Percentiles rank a stretch among this genome's conserved stretches.
Conservation (phyloP, 2,329 filamentous ascomycete genomes). For the Fusarium sp. region DNA sequence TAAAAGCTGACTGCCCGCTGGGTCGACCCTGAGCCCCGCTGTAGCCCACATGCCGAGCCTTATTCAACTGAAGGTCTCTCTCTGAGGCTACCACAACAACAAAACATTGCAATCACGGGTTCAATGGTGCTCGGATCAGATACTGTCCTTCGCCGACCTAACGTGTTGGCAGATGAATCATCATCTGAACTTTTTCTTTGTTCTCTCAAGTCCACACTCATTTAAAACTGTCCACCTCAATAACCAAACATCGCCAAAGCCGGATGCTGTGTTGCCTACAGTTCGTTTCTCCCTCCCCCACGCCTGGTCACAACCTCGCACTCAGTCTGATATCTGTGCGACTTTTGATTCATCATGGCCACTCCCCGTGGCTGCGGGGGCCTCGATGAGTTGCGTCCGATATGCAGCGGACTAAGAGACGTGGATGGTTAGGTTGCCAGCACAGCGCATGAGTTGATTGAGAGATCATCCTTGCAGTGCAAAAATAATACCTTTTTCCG, state of each 20-base stretch:
- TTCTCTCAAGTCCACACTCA: background rate
- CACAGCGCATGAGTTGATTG: constrained; percentile 28
- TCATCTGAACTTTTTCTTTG: constrained; percentile 20
- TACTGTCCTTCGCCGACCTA: constrained; percentile 13
- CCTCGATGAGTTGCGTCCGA: constrained; percentile 24
- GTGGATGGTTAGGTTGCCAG: constrained; percentile 27
- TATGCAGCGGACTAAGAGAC: constrained; percentile 28
- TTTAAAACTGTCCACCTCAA: background rate
- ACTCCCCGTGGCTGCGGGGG: constrained; percentile 22
- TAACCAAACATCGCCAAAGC: constrained; percentile 14
- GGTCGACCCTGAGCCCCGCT: constrained; percentile 14
- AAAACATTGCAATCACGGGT: background rate
- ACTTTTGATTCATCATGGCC: constrained; percentile 29
- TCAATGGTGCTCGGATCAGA: constrained; percentile 28
- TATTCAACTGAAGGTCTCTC: background rate
- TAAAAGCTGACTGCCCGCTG: constrained; percentile 23
- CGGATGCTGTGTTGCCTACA: constrained; percentile 1
- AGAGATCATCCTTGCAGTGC: constrained; percentile 26
- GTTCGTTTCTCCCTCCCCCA: background rate
- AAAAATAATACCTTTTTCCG: constrained; percentile 3
- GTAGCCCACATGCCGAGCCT: constrained; percentile 8
- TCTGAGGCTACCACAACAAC: background rate
- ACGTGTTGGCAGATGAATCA: background rate
- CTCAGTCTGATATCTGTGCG: constrained; percentile 33
- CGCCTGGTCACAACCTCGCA: background rate